Evolutionary conservation across 176 grass and related monocot species (phyloP), one percentile per base, ranked within the genome.

Genomic region (Eleusine coracana): DNA sequence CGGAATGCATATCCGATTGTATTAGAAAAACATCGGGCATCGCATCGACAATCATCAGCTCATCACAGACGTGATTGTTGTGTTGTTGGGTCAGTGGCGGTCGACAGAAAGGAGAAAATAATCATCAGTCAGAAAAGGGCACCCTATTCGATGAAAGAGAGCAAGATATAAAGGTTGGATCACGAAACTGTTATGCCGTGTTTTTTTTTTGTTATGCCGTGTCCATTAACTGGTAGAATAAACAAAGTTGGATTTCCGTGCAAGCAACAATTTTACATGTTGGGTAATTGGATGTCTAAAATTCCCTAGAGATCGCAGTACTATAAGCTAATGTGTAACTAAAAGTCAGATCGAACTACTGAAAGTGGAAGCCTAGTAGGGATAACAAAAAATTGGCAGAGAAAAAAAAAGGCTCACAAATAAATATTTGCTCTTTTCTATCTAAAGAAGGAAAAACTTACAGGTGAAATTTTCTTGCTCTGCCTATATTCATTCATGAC

Each of bases 41-140:
- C 42, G 64, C 66, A 56, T 71, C 64, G 45, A 7, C 34, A 70
- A 85, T 55, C 76, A 85, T 76, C 11, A 37, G 67, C 29, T 76
- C 66, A 71, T 65, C 65, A 6, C 44, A 45, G 10, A 29, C 29
- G 31, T 20, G 34, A 10, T 37, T 50, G 52, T 46, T 28, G 25
- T 51, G 49, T 28, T n/a, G 21, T 6, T 28, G 3, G 48, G 23
- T 56, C 31, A 21, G 13, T 34, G 45, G 45, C 44, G 37, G 14
- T 73, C n/a, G n/a, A 73, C 45, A 80, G 41, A 60, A 74, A 4
- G 23, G 52, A 25, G 2, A 60, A 17, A 36, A 17, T 66, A 74
- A 4, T 59, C 52, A 13, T 63, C 2, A 44, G 31, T 21, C 28
- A 9, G 28, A 48, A 59, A 49, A 65, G 2, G 15, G 9, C 2